Evolutionary conservation across 371 early-diverging fungal genomes (phyloP), one percentile per base, ranked within the genome.

Genomic region (Mortierella sp.): DNA sequence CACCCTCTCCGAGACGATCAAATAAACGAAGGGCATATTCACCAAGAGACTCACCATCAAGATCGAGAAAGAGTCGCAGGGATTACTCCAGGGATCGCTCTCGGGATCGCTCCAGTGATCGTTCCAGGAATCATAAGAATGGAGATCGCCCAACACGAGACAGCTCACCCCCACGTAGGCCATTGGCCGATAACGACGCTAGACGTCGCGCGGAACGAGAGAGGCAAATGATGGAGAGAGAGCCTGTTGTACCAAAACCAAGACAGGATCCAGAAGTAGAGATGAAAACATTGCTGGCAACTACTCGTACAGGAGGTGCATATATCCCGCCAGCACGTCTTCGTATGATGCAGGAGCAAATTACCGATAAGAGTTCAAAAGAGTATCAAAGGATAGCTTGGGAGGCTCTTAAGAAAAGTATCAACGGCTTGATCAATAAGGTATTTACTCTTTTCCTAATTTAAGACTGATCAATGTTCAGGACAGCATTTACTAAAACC

Each of bases 381-480:
- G 93, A 88, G 64, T 93, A 92, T 71, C 98, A 98, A 85, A 93
- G 98, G 16, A 91, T 96, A 83, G 91, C 90, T 37, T 98, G 99
- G 99, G 98, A 98, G 74, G 93, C 94, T 8, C 88, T 98, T 12
- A 98, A 97, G 83, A 98, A 98, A 85, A 92, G 92, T 61, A 93
- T 98, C 73, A 97, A 98, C 78, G 99, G 97, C 70, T 88, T 95
- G 20, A 95, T 98, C 84, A 98, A 98, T 90, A 98, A 97, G 89
- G 88, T 88, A 83, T 26, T 39, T 75, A 20, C 22, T 20, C 11
- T 37, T 30, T n/a, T 22, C 39, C 24, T 16, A 43, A 14, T 5
- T 28, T 11, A 24, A 55, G 20, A 55, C 16, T 55, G 55, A 28
- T 55, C 18, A 14, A 14, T 10, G 28, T 55, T 14, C 26, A 28